phyloP scores from a whole-genome alignment of 2,329 filamentous ascomycete genomes.

The Talaromyces funiculosus region DNA sequence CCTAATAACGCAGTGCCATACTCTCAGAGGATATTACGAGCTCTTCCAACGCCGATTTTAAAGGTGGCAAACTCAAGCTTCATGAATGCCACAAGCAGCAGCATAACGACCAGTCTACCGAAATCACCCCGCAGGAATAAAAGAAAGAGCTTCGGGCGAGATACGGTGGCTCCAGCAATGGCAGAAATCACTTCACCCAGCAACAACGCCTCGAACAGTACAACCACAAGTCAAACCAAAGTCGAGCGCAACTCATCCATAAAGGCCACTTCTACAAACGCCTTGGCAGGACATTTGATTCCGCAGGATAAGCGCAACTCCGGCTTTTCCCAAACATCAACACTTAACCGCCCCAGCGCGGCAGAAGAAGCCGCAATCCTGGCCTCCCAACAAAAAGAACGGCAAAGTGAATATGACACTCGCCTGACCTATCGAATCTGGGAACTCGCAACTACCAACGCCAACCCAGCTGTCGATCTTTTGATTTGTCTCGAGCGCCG shows the following conservation, averaged over 20 bases:
- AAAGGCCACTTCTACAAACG: not conserved
- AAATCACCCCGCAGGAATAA: conserved; percentile 58
- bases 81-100: conserved; percentile 85
- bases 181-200: conserved; percentile 28
- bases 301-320: not conserved
- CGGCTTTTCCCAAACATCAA: not conserved
- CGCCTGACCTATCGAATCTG: conserved; percentile 90
- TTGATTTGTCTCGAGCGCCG: conserved; percentile 86
- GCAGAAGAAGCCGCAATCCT: conserved; percentile 16
- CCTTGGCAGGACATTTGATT: not conserved
- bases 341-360: not conserved
- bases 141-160: conserved; percentile 46
- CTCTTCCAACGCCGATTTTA: conserved; percentile 81
- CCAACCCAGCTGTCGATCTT: conserved; percentile 89
- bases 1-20: conserved; percentile 84
- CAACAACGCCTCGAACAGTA: not conserved
- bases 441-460: conserved; percentile 83
- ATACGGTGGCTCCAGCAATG: conserved; percentile 42
- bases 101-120: conserved; percentile 71
- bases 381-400: conserved; percentile 28
- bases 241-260: not conserved
- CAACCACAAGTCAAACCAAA: not conserved
- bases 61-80: conserved; percentile 95
- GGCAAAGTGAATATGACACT: conserved; percentile 61
- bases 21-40: conserved; percentile 82